Conservation (phyloP, 257 asterid species). For the Gynochthodes officinalis region DNA sequence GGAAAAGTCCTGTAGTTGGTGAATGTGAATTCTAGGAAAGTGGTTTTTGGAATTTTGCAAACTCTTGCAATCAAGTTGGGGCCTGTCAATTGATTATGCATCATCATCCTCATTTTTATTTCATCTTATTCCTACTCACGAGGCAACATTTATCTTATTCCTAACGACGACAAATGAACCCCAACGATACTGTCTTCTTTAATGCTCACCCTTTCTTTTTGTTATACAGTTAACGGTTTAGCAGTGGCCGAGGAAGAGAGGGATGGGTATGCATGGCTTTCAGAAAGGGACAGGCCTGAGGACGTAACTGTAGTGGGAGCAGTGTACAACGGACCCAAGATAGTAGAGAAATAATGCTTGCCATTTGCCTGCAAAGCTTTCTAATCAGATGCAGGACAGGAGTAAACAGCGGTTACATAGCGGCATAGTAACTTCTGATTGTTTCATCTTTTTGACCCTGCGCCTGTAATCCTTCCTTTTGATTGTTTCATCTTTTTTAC, state of each 20-base stretch:
- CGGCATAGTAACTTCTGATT: neutral
- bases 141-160: no score
- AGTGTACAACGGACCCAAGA: conserved; percentile 63
- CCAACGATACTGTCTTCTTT: no score
- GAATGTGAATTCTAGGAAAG: no score
- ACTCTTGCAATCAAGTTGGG: no score
- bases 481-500: no score
- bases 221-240: conserved; percentile 31
- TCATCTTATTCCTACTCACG: no score
- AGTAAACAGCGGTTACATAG: neutral
- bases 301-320: conserved; percentile 54
- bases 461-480: neutral
- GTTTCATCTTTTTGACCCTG: neutral
- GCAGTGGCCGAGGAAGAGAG: conserved; percentile 29
- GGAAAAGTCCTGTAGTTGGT: no score
- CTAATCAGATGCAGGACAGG: neutral
- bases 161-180: no score
- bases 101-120: no score
- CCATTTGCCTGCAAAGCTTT: no score
- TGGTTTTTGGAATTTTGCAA: no score
- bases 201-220: neutral
- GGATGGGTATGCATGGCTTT: conserved; percentile 66
- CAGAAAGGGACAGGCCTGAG: conserved; percentile 72
- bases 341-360: conserved; percentile 41
- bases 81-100: no score